Percentiles rank a stretch among this genome's conserved stretches.
Evolutionary conservation across 2,329 filamentous ascomycete species (phyloP).

Genomic region (Teratosphaeria pseudoeucalypti): DNA sequence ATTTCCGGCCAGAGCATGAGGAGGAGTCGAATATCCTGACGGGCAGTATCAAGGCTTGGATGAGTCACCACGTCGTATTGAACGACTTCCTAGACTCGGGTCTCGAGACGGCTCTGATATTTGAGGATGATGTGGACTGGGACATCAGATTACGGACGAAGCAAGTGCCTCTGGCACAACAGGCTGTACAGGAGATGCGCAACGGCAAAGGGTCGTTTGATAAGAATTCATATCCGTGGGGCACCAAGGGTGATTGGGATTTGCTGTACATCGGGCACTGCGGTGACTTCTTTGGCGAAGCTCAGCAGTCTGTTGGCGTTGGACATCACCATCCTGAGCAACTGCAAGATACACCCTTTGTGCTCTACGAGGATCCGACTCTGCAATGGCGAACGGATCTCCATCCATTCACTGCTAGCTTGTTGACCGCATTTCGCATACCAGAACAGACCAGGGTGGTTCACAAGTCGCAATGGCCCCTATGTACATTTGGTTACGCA

Average conservation of each 20-base stretch:
- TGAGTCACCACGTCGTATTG: constrained; percentile 26
- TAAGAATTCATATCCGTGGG: constrained; percentile 24
- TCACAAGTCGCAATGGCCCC: constrained; percentile 32
- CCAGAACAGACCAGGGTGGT: constrained; percentile 28
- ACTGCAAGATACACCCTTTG: constrained; percentile 24
- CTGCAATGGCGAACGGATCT: constrained; percentile 27
- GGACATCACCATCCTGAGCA: constrained; percentile 25
- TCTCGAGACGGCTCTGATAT: constrained; percentile 32
- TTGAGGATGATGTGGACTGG: constrained; percentile 38
- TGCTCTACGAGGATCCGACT: constrained; percentile 27
- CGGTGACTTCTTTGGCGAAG: constrained; percentile 28
- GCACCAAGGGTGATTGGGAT: constrained; percentile 27
- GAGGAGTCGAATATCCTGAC: constrained; percentile 22
- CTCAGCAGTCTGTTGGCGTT: constrained; percentile 27
- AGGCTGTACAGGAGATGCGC: constrained; percentile 11
- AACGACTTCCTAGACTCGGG: constrained; percentile 31
- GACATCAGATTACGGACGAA: constrained; percentile 32
- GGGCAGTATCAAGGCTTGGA: constrained; percentile 30
- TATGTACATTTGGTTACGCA: constrained; percentile 36
- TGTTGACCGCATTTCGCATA: constrained; percentile 28
- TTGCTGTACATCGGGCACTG: constrained; percentile 31
- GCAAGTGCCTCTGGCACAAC: constrained; percentile 25
- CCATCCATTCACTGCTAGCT: constrained; percentile 28
- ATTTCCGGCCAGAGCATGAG: constrained; percentile 11
- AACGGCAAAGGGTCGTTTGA: constrained; percentile 23